Evolutionary conservation across 1,284 basidiomycete species (phyloP), one percentile per base, ranked within the genome.

Genomic region (Apiotrichum domesticum): DNA sequence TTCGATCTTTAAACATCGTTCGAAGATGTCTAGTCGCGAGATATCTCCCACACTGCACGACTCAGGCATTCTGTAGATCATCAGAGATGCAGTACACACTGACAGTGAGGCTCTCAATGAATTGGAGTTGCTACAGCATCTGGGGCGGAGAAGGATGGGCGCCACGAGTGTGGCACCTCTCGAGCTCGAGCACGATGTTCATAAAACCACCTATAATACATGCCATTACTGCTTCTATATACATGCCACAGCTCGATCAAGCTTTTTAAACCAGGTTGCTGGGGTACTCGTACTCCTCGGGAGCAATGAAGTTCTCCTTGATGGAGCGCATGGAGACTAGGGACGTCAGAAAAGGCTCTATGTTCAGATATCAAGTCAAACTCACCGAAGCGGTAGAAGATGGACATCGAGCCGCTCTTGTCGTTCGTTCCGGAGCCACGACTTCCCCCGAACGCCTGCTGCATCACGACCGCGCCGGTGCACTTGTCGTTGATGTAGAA

Each of bases 391-490:
- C 91, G 81, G 77, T 88, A 91, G 79, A 90, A 94, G 72, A 97
- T 89, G 67, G 82, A 84, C 65, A 93, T 86, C 63, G 88, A 91
- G 14, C 95, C 95, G 1, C 92, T 90, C 81, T 98, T 98, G 79
- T 98, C 96, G 80, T 98, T 98, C 63, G 96, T 98, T 35, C 96
- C 95, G 66, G 88, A 91, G 29, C 84, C 91, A 47, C 95, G 84
- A 6, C 86, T 90, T 56, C 95, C 96, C 55, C 95, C 95, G 75
- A 98, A 98, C 6, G 55, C 42, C 77, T 98, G 95, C 76, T 97
- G 93, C 5, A 90, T 91, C 34, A 96, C 90, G 48, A 91, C 89
- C 34, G 95, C 95, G 58, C 95, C 95, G 0, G 95, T 98, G 77
- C 72, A 77, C 70, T 75, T 94, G 70, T 94, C 90, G 78, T 94